Conservation (phyloP, 192 early-diverging fungal species). For the Thamnidium elegans region DNA sequence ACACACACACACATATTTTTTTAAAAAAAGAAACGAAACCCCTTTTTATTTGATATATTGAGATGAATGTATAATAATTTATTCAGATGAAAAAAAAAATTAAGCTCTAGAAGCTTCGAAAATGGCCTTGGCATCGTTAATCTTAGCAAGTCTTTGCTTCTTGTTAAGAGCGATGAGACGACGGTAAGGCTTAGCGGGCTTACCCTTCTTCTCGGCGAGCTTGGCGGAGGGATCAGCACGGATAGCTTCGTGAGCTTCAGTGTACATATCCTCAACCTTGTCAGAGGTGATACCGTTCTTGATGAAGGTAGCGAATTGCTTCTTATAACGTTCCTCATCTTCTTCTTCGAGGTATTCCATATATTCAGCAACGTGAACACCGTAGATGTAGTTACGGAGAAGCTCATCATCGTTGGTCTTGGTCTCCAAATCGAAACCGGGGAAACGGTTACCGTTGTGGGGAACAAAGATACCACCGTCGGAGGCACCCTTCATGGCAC, state of each 20-base stretch:
- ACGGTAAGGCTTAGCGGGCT: constrained; percentile 56
- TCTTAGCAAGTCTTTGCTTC: constrained; percentile 87
- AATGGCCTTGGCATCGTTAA: constrained; percentile 77
- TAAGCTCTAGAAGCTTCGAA: constrained; percentile 22
- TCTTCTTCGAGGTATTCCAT: constrained; percentile 98
- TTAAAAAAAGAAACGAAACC: too few species aligned
- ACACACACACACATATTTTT: too few species aligned
- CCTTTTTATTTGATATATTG: too few species aligned
- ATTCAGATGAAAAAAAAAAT: too few species aligned
- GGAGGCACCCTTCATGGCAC: constrained; percentile 97
- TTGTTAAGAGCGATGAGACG: constrained; percentile 68
- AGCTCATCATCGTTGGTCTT: constrained; percentile 91
- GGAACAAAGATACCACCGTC: constrained; percentile 98
- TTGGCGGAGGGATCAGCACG: constrained; percentile 78
- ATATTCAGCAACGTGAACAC: constrained; percentile 96
- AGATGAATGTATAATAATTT: too few species aligned
- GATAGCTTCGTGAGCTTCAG: constrained; percentile 88
- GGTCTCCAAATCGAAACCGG: constrained; percentile 85
- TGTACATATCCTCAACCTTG: constrained; percentile 94
- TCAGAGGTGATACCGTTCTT: constrained; percentile 83
- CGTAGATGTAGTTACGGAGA: constrained; percentile 95
- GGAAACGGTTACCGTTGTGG: constrained; percentile 95
- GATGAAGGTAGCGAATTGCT: constrained; percentile 93
- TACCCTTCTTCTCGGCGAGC: constrained; percentile 69
- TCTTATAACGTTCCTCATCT: constrained; percentile 97